Conservation (phyloP, 2,329 filamentous ascomycete species). For the Amauroascus niger region DNA sequence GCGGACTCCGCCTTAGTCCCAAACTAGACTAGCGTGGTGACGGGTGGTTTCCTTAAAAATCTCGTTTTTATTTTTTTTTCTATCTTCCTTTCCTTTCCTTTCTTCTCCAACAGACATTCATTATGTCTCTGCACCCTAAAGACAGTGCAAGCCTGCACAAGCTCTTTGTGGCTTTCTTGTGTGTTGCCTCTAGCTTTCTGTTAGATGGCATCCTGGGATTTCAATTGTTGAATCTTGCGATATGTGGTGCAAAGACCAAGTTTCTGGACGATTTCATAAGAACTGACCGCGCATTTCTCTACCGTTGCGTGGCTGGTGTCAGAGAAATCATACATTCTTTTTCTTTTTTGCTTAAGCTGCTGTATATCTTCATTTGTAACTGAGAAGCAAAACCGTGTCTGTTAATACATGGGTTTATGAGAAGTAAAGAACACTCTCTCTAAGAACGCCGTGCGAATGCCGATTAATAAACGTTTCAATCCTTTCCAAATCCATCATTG, state of each 20-base stretch:
- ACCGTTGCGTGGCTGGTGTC: conserved; percentile 69
- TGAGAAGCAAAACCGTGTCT: conserved; percentile 5
- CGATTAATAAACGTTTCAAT: conserved; percentile 2
- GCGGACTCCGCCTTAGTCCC: conserved; percentile 5
- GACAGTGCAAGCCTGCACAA: conserved; percentile 72
- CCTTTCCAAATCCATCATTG: conserved; percentile 7
- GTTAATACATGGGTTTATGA: conserved; percentile 15
- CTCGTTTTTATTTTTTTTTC: conserved; percentile 17
- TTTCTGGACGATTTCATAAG: conserved; percentile 53
- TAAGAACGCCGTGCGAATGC: conserved; percentile 19
- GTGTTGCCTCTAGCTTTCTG: conserved; percentile 56
- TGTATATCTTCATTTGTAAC: conserved; percentile 1
- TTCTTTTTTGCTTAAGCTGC: neutral
- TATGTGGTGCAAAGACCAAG: conserved; percentile 51
- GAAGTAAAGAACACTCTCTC: conserved; percentile 1
- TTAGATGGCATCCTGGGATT: conserved; percentile 43
- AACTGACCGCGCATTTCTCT: conserved; percentile 58
- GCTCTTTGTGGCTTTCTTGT: conserved; percentile 36
- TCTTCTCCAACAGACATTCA: conserved; percentile 31
- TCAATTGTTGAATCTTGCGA: conserved; percentile 57
- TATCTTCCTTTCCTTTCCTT: conserved; percentile 24
- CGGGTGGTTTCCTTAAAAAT: conserved; percentile 19
- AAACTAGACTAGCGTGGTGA: conserved; percentile 15
- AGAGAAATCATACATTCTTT: conserved; percentile 63
- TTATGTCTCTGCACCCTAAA: conserved; percentile 59